These are phyloP conservation scores for Symbiotaphrina buchneri DNA, from an alignment of 495 filamentous ascomycete genomes.

Conservation along the genomic window DNA sequence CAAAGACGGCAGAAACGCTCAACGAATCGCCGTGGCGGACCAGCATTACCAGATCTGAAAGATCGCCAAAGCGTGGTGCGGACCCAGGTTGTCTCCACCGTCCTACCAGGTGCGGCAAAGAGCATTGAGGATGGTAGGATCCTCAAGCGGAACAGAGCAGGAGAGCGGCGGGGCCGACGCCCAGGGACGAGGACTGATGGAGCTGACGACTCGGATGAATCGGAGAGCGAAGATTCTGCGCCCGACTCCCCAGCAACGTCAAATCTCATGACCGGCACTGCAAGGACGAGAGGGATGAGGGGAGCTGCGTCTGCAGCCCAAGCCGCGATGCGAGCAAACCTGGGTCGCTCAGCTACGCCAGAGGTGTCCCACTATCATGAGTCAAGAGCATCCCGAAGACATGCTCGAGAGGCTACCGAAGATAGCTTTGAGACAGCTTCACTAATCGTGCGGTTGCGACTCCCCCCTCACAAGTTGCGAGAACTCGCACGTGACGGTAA, in stretches of 20 bases:
- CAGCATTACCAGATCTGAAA: conserved; percentile 87
- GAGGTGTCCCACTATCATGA: conserved; percentile 59
- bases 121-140: conserved; percentile 68
- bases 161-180: conserved; percentile 25
- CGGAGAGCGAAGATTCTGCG: conserved; percentile 68
- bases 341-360: conserved; percentile 77
- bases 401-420: conserved; percentile 28
- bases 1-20: conserved; percentile 87
- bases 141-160: conserved; percentile 42
- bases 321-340: conserved; percentile 42
- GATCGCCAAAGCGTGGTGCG: conserved; percentile 82
- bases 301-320: conserved; percentile 69
- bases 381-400: conserved; percentile 38
- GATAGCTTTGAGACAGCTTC: conserved; percentile 41
- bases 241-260: conserved; percentile 61
- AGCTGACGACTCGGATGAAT: conserved; percentile 67
- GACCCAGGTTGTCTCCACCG: conserved; percentile 72
- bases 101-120: conserved; percentile 66
- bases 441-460: conserved; percentile 48
- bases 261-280: conserved; percentile 50
- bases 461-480: conserved; percentile 36
- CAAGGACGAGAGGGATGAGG: conserved; percentile 69
- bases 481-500: conserved; percentile 31
- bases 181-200: conserved; percentile 29
- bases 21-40: conserved; percentile 80